A percentile compares a stretch with the other conserved stretches of the same genome.
Evolutionary conservation across 768 basidiomycete genomes (phyloP).

Genomic region (Termitomyces sp.): DNA sequence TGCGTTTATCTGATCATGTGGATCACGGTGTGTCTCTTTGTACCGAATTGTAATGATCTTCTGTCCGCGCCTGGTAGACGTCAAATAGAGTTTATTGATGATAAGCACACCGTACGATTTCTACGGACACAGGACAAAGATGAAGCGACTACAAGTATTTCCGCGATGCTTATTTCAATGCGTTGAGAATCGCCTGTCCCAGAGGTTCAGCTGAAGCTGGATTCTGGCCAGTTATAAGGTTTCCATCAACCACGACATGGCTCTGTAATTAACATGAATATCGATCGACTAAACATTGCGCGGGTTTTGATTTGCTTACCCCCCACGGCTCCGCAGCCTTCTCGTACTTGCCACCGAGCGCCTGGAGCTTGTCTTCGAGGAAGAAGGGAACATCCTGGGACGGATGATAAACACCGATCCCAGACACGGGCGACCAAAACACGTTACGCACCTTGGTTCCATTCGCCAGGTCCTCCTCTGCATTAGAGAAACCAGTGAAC

Average conservation of each 20-base stretch:
- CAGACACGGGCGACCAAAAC: background rate
- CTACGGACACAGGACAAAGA: background rate
- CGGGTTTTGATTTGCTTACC: conserved; percentile 31
- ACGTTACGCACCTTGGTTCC: conserved; percentile 40
- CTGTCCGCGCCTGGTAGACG: background rate
- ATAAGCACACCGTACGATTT: background rate
- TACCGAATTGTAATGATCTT: conserved; percentile 4
- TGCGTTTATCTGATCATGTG: conserved; percentile 43
- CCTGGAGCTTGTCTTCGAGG: conserved; percentile 57
- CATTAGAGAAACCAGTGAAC: conserved; percentile 67
- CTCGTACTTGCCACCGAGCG: conserved; percentile 61
- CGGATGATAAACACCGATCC: background rate
- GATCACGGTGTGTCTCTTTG: conserved; percentile 10
- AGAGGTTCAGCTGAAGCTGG: conserved; percentile 56
- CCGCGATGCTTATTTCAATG: conserved; percentile 24
- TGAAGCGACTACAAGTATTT: background rate
- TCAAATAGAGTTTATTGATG: background rate
- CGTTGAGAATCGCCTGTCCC: conserved; percentile 51
- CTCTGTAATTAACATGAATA: conserved; percentile 18
- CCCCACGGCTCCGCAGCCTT: conserved; percentile 53
- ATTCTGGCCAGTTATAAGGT: conserved; percentile 70
- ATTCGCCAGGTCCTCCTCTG: conserved; percentile 49
- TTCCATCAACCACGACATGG: conserved; percentile 53
- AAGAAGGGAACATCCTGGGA: conserved; percentile 60
- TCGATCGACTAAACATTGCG: background rate